Evolutionary conservation across 331 rosid genomes (phyloP), one percentile per base, ranked within the genome.

Genomic region (Malus hybrid): DNA sequence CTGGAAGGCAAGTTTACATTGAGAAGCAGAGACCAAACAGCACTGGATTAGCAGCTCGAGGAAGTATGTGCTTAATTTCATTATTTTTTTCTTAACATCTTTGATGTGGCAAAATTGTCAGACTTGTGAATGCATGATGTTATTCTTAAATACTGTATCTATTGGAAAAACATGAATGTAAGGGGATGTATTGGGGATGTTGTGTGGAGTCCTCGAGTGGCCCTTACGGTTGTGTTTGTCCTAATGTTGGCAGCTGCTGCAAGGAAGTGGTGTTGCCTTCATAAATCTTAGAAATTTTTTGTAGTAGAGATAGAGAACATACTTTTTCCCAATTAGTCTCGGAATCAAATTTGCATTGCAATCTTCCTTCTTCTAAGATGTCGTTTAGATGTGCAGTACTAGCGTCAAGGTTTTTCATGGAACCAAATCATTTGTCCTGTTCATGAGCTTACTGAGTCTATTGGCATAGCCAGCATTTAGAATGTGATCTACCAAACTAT

Each of bases 11-110:
- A 85, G 86, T 94, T 64, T 92, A 90, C 86, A 85, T 94, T 28
- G 93, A 91, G 85, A 95, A 88, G 84, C 90, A 95, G 52, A 91
- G 96, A 83, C 95, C 97, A 71, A 92, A 87, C 91, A 90, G 85
- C 82, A 67, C 80, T 36, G 75, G 80, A 76, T 77, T 85, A 10
- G 33, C 33, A 32, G 66, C 90, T 63, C 87, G 96, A 50, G 99
- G 96, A 92, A 94, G 99, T 94, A 93, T 78, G 89, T 76, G 70
- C 76, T 71, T 66, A 16, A 44, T 44, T 70, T 61, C 62, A 52
- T 22, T 69, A 27, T 77, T 22, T 54, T 69, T 62, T 69, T 69
- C 33, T 31, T 42, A 56, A 54, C 3, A 10, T 50, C 36, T 70
- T 28, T 62, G 67, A 12, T 12, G 67, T 13, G 16, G 67, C 34